Conservation (phyloP, 2,329 filamentous ascomycete genomes). For the Didymella glomerata region DNA sequence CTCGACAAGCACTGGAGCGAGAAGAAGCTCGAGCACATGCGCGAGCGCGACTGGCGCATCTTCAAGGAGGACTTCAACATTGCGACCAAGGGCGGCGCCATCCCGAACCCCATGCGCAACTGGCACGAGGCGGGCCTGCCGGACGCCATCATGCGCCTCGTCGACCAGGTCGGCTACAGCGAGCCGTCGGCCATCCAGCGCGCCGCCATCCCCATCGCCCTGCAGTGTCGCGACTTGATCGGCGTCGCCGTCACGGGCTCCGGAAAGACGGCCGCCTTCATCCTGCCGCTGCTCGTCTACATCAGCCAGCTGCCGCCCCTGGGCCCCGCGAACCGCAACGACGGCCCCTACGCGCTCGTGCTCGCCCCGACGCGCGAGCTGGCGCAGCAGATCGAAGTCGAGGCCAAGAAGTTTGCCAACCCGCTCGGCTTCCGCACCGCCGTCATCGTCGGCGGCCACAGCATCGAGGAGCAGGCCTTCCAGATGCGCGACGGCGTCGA, state of each 20-base stretch:
- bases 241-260: constrained; percentile 98
- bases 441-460: constrained; percentile 97
- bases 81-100: constrained; percentile 86
- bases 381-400: constrained; percentile 95
- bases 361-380: constrained; percentile 95
- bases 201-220: constrained; percentile 92
- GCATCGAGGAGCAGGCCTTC: constrained; percentile 91
- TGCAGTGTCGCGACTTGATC: constrained; percentile 94
- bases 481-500: constrained; percentile 91
- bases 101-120: constrained; percentile 95
- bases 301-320: constrained; percentile 89
- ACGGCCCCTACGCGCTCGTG: constrained; percentile 97
- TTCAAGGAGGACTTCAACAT: constrained; percentile 99
- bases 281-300: constrained; percentile 91
- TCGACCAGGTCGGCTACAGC: constrained; percentile 85
- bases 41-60: constrained; percentile 97
- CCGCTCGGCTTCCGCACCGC: constrained; percentile 94
- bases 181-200: constrained; percentile 93
- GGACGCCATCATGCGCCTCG: constrained; percentile 77
- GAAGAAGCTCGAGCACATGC: constrained; percentile 92
- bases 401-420: constrained; percentile 89
- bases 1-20: constrained; percentile 96
- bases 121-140: constrained; percentile 90
- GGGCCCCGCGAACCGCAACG: constrained; percentile 85
- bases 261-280: constrained; percentile 95